Evolutionary conservation across 805 yeast genomes (phyloP).

Genomic region (Metahyphopichia silvanorum): DNA sequence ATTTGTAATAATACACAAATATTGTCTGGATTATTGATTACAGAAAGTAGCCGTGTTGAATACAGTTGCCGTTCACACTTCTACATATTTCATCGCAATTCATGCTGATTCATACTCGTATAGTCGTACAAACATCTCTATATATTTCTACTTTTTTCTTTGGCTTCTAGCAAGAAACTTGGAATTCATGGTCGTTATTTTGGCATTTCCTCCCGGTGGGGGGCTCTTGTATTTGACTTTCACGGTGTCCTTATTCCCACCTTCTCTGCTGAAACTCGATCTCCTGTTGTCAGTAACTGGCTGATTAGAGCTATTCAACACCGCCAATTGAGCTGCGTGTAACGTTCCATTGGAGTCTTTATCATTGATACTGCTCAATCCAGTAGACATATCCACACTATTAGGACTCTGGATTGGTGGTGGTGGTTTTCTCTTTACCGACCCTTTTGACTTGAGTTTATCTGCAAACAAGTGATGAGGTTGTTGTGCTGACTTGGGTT

Average conservation of each 20-base stretch:
- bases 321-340: conserved; percentile 46
- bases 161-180: conserved; percentile 57
- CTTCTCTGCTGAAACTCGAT: conserved; percentile 36
- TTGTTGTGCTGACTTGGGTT: conserved; percentile 6
- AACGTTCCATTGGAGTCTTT: conserved; percentile 24
- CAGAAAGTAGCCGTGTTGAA: no score
- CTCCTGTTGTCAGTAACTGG: conserved; percentile 23
- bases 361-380: conserved; percentile 15
- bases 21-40: no score
- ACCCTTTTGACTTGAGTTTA: conserved; percentile 10
- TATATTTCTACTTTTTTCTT: conserved; percentile 33
- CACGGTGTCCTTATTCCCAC: conserved; percentile 4
- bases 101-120: background rate
- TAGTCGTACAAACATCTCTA: background rate
- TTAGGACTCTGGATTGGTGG: conserved; percentile 19
- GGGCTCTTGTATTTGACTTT: conserved; percentile 3
- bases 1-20: no score
- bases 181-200: conserved; percentile 58
- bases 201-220: conserved; percentile 9
- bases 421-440: conserved; percentile 28
- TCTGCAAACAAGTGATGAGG: conserved; percentile 12
- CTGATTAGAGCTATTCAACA: conserved; percentile 24
- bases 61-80: no score
- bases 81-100: no score
- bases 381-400: conserved; percentile 27